A percentile compares a stretch with the other conserved stretches of the same genome.
Conservation (phyloP, 495 filamentous ascomycete species). For the Lasiosphaeria ovina region DNA sequence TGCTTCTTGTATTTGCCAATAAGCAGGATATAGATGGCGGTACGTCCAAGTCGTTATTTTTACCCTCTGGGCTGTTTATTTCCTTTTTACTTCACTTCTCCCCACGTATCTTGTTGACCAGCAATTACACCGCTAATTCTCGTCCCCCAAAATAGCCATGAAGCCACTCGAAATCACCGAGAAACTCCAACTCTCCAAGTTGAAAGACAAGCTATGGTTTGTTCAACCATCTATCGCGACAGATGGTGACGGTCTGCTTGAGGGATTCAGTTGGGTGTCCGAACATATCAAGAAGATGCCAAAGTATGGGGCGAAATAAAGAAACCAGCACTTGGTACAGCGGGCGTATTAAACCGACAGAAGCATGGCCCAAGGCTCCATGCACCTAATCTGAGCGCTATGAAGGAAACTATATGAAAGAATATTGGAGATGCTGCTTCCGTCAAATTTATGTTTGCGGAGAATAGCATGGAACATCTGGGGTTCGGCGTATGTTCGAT, state of each 20-base stretch:
- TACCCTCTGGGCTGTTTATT: no score
- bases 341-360: no score
- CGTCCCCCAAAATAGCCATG: conserved; percentile 78
- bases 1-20: conserved; percentile 94
- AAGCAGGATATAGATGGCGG: conserved; percentile 91
- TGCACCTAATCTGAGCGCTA: no score
- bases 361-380: no score
- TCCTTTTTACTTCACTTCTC: not conserved
- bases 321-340: no score
- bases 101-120: not conserved
- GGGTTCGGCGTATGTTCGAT: no score
- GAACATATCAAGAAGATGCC: conserved; percentile 41
- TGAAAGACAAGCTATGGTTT: conserved; percentile 93
- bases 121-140: no score
- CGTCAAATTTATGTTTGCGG: no score
- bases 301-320: conserved; percentile 2
- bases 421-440: no score
- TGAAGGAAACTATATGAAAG: no score
- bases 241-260: conserved; percentile 88
- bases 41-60: no score
- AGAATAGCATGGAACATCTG: no score
- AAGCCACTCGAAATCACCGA: conserved; percentile 83
- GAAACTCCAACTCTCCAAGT: conserved; percentile 73
- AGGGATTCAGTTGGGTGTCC: conserved; percentile 90
- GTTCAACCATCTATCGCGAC: conserved; percentile 95